Percentiles rank a stretch among this genome's conserved stretches.
Conservation (phyloP, 495 filamentous ascomycete genomes). For the Venustampulla echinocandica region DNA sequence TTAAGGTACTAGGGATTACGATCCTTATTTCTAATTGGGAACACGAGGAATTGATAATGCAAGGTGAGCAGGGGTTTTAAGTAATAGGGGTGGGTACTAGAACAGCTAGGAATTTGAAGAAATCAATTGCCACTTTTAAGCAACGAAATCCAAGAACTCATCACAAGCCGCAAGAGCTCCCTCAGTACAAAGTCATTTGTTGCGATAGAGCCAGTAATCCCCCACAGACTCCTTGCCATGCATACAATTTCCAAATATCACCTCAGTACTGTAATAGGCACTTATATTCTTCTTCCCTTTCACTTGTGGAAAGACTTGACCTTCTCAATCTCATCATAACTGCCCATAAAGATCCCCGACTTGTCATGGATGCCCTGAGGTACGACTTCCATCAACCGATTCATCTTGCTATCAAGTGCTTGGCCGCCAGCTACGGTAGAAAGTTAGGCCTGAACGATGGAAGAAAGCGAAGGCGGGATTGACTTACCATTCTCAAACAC, state of each 20-base stretch:
- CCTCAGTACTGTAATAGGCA: background rate
- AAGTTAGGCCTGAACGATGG: background rate
- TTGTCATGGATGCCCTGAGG: conserved; percentile 93
- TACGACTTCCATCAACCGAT: conserved; percentile 79
- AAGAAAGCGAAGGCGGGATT: background rate
- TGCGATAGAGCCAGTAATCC: background rate
- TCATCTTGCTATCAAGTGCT: conserved; percentile 81
- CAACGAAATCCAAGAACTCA: too few species aligned
- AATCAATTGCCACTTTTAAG: too few species aligned
- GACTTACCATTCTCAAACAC: conserved; percentile 93
- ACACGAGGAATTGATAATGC: too few species aligned
- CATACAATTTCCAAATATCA: conserved; percentile 3
- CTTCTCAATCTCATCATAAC: conserved; percentile 90
- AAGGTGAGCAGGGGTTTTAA: too few species aligned
- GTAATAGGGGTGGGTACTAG: too few species aligned
- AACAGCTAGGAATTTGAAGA: too few species aligned
- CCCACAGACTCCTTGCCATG: conserved; percentile 8
- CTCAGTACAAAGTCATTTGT: background rate
- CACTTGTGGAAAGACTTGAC: conserved; percentile 48
- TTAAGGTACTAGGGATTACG: too few species aligned
- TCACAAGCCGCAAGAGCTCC: too few species aligned
- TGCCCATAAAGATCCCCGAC: conserved; percentile 93
- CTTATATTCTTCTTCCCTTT: background rate
- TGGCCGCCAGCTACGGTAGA: conserved; percentile 67
- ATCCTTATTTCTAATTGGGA: too few species aligned